These are phyloP conservation scores for Aspergillus terreus DNA, from an alignment of 2,329 filamentous ascomycete genomes.

Conservation along the genomic window DNA sequence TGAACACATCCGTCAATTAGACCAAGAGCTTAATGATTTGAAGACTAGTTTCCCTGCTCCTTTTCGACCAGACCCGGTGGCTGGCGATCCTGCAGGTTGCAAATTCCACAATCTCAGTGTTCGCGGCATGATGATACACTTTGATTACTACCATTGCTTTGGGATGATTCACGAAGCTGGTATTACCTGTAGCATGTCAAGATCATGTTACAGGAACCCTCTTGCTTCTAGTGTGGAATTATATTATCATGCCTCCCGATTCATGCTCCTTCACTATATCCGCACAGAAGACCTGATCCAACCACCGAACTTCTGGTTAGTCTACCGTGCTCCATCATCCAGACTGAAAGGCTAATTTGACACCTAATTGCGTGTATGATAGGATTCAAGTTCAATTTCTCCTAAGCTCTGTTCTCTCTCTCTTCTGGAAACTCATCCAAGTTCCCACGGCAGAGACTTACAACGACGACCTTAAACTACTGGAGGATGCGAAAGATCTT, in stretches of 20 bases:
- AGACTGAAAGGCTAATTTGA: not conserved
- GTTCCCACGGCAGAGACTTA: slow-evolving; percentile 9
- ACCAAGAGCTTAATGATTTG: slow-evolving; percentile 20
- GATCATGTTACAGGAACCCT: slow-evolving; percentile 2
- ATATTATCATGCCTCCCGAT: slow-evolving; percentile 21
- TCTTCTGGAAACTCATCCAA: slow-evolving; percentile 12
- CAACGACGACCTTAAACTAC: slow-evolving; percentile 11
- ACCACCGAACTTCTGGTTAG: slow-evolving; percentile 20
- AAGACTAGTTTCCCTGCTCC: slow-evolving; percentile 15
- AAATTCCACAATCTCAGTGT: slow-evolving; percentile 23
- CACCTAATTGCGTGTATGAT: not conserved
- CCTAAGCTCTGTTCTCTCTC: slow-evolving; percentile 14
- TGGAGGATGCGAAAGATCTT: slow-evolving; percentile 9
- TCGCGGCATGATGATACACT: slow-evolving; percentile 19
- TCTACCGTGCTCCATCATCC: not conserved
- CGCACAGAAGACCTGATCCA: slow-evolving; percentile 16
- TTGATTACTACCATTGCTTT: slow-evolving; percentile 25
- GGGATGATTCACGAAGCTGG: slow-evolving; percentile 22
- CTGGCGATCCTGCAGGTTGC: slow-evolving; percentile 14
- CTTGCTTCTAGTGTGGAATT: slow-evolving; percentile 21
- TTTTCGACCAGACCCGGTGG: slow-evolving; percentile 16
- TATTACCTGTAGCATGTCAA: not conserved
- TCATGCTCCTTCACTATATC: slow-evolving; percentile 19
- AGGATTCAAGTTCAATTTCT: slow-evolving; percentile 24
- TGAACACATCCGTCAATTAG: slow-evolving; percentile 23